Evolutionary conservation across 2,329 filamentous ascomycete genomes (phyloP).

Genomic region (Ascocoryne sarcoides): DNA sequence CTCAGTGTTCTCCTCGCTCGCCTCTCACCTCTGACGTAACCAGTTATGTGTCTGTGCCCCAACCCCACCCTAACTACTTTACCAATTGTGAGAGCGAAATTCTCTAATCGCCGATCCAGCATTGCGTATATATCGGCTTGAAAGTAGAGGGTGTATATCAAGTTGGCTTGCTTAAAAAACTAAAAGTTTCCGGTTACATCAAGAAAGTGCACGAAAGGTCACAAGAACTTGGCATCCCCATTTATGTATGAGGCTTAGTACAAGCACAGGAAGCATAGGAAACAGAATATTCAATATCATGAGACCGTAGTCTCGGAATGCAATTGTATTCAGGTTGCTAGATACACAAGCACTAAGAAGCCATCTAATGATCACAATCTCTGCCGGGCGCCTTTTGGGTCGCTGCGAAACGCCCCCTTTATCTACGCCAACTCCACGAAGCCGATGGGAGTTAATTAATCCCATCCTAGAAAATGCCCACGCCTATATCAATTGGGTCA

Average conservation of each 20-base stretch:
- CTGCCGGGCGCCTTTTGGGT: conserved; percentile 9
- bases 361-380: conserved; percentile 12
- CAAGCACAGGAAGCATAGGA: background rate
- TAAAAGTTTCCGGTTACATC: too few species aligned
- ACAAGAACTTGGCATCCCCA: too few species aligned
- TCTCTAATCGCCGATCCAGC: too few species aligned
- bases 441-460: conserved; percentile 1
- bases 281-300: background rate
- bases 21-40: conserved; percentile 2
- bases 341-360: conserved; percentile 21
- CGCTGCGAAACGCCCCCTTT: conserved; percentile 6
- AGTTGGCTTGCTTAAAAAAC: too few species aligned
- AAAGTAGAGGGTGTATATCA: too few species aligned
- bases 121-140: too few species aligned
- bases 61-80: too few species aligned
- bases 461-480: conserved; percentile 1
- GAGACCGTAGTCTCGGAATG: conserved; percentile 24
- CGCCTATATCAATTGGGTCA: conserved; percentile 10
- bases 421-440: conserved; percentile 15
- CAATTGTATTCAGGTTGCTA: conserved; percentile 20
- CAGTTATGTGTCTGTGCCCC: too few species aligned
- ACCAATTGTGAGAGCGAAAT: too few species aligned
- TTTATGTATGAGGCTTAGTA: too few species aligned
- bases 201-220: too few species aligned
- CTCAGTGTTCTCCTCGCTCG: background rate